Evolutionary conservation across 2,329 filamentous ascomycete genomes (phyloP).

Genomic region (Penicillium sp.): DNA sequence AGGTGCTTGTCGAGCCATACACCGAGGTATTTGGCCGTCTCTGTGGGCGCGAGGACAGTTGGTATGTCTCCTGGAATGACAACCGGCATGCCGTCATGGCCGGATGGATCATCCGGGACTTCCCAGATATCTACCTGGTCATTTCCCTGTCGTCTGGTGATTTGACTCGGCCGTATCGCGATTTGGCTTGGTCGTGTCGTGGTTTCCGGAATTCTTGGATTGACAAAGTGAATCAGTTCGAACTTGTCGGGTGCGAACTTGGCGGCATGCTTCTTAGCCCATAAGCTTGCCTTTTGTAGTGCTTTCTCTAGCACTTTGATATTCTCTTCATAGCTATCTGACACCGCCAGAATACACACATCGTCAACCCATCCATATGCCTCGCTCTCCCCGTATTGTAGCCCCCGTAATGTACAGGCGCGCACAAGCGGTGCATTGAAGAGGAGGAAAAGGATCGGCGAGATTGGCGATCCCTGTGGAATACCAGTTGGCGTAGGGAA

Average conservation of each 20-base stretch:
- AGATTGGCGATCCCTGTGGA: slow-evolving; percentile 5
- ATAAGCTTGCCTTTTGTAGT: neutral
- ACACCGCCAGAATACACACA: neutral
- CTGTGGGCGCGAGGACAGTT: neutral
- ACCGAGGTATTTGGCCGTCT: slow-evolving; percentile 7
- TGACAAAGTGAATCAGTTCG: slow-evolving; percentile 7
- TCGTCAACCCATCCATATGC: slow-evolving; percentile 5
- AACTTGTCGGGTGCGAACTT: slow-evolving; percentile 11
- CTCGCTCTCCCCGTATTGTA: neutral
- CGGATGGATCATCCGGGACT: neutral
- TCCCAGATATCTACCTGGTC: neutral
- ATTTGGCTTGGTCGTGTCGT: too few species aligned
- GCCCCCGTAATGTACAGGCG: neutral
- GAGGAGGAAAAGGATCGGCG: slow-evolving; percentile 5
- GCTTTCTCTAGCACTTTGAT: neutral
- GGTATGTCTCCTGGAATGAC: neutral
- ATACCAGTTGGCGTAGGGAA: neutral
- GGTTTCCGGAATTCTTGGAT: neutral
- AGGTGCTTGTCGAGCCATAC: slow-evolving; percentile 12
- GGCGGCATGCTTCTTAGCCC: slow-evolving; percentile 3
- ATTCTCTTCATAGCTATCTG: slow-evolving; percentile 1
- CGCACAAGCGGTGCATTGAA: neutral
- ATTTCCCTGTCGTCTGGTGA: too few species aligned
- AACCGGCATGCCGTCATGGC: neutral
- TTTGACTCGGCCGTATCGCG: too few species aligned